Base-by-base conservation (phyloP, 805 yeast species). In the Middelhovenomyces tepae region DNA sequence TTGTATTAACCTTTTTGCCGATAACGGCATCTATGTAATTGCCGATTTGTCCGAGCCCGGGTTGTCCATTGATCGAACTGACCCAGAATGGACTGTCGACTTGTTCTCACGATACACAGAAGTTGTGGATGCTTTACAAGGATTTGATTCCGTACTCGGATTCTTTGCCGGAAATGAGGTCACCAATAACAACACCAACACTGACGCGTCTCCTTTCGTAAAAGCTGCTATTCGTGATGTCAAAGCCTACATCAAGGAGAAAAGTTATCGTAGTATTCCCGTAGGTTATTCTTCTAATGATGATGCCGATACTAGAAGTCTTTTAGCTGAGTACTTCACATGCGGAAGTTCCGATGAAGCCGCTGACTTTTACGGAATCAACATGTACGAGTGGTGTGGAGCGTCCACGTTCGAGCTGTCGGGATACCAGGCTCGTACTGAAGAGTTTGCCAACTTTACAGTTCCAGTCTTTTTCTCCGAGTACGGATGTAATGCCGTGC, bases 131-230 rank as follows among this genome's bases (percentile, higher is more conserved):
- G 62, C 70, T 46, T 73, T 91, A 64, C 73, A 75, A 38, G 65
- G 71, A 47, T 89, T 87, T 62, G 60, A 78, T 30, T 89, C 89
- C 60, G 72, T 84, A 13, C 67, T 89, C 43, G 98, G 97, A 2
- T 87, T 84, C 70, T 87, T 89, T 60, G 97, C 97, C 18, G 98
- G 97, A 41, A 91, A 91, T 60, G 98, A 89, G 69, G 97, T 91
- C 34, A 75, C 89, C 39, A 89, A 87, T 59, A 85, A 83, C 52
- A 36, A 40, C 44, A 63, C 85, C 31, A 87, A 84, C 59, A 82
- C 96, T 9, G 78, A 75, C 46, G 83, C 96, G 20, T 86, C 96
- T 18, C 85, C 96, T 1, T 89, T 77, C 59, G 94, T 91, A 37
- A 91, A 89, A 68, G 95, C 97, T 19, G 95, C 97, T 11, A 70